Percentiles rank a stretch among this genome's conserved stretches.
Conservation (phyloP, 2,329 filamentous ascomycete species). For the Pyrenophora teres region DNA sequence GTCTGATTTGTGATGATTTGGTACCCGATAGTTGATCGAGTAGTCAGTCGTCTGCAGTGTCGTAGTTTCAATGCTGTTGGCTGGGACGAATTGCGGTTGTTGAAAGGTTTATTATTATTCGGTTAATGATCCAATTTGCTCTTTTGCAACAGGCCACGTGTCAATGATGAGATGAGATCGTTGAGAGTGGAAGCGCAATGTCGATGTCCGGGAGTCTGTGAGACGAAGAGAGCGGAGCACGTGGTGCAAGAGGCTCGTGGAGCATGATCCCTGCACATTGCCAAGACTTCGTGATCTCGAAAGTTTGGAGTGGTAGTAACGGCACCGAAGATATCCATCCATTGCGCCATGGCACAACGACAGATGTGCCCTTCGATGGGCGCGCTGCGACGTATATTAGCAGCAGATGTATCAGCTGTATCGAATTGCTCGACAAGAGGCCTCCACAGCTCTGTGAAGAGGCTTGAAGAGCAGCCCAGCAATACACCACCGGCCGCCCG, state of each 20-base stretch:
- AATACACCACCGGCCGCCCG: constrained; percentile 16
- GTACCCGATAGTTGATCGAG: too few relatives aligned
- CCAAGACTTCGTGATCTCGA: constrained; percentile 36
- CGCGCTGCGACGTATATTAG: constrained; percentile 30
- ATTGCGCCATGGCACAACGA: constrained; percentile 43
- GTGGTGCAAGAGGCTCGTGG: constrained; percentile 8
- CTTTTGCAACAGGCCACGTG: not conserved
- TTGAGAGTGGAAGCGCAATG: not conserved
- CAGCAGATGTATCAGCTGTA: constrained; percentile 22
- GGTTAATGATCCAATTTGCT: too few relatives aligned
- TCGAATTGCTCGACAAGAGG: constrained; percentile 28
- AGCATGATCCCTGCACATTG: constrained; percentile 26
- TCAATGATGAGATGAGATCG: constrained; percentile 4
- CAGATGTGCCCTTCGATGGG: constrained; percentile 43
- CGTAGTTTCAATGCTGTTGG: too few relatives aligned
- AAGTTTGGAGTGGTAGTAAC: constrained; percentile 31
- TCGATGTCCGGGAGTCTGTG: not conserved
- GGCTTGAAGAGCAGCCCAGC: constrained; percentile 31
- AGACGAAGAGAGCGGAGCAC: constrained; percentile 16
- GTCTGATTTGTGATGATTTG: too few relatives aligned
- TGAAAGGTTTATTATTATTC: not conserved
- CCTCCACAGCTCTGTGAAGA: constrained; percentile 33
- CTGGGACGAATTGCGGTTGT: not conserved
- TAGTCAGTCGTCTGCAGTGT: too few relatives aligned
- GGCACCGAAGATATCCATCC: constrained; percentile 17